Base-by-base conservation (phyloP, 306 rosid species). In the Vigna reflexopilosa region DNA sequence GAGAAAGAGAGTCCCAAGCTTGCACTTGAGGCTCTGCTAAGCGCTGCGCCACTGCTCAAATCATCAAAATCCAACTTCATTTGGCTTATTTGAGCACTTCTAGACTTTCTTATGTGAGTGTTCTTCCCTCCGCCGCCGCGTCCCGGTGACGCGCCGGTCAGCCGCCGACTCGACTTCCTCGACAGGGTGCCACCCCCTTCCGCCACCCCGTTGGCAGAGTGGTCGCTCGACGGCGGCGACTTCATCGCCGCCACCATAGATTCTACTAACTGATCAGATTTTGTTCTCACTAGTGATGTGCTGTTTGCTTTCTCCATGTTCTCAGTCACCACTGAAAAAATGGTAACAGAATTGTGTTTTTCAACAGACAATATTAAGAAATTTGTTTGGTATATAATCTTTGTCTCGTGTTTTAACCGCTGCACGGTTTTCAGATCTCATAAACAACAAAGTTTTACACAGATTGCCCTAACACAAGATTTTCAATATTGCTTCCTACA, bases 11-110 rank as follows among this genome's bases (percentile, higher is more conserved):
- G 86, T 3, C 99, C 99, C 85, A 96, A 79, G 86, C 98, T 93
- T 26, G 99, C 99, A 78, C 99, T 96, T 1, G 98, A 93, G n/a
- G 98, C 99, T 68, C 99, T 77, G 64, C 99, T 96, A 0, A 96
- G 89, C 19, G 94, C 97, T 0, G 98, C 98, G 3, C 99, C 98
- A 30, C 90, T 91, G 47, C 78, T 82, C 48, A 91, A 49, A 28
- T 96, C 99, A 67, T 90, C 98, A 22, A 93, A 10, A 1, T 93
- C 98, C 12, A 90, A 26, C 89, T 89, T 95, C 81, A 95, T 34
- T 72, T 76, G 80, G 16, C 66, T 66, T 16, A 76, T 76, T 5
- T 96, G 99, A 38, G 96, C 99, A 57, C 99, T 96, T 77, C 96
- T 84, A 0, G 94, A 86, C 88, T 96, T 96, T 84, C 98, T 90